phyloP scores from a whole-genome alignment of 2,329 filamentous ascomycete species.

The Cordyceps javanica region DNA sequence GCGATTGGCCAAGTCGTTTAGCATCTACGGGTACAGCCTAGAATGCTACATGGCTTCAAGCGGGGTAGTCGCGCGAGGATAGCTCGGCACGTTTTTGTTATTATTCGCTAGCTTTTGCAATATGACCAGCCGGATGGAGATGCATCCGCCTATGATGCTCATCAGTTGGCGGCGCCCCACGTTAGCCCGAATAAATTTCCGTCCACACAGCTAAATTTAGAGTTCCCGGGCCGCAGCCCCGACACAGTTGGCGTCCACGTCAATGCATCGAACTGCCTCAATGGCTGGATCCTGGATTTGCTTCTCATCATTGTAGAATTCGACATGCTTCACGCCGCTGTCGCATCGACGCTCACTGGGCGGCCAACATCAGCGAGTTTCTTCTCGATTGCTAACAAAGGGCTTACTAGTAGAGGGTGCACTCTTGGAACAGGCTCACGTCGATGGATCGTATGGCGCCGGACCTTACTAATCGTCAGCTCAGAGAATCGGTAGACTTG shows the following conservation, averaged over 20 bases:
- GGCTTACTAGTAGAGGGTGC: slow-evolving; percentile 5
- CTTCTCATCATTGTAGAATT: not conserved
- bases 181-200: too few relatives aligned
- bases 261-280: not conserved
- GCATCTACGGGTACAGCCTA: not conserved
- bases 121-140: too few relatives aligned
- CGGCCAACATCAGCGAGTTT: not conserved
- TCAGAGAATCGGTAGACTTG: not conserved
- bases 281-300: not conserved
- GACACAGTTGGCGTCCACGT: not conserved
- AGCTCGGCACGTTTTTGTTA: not conserved
- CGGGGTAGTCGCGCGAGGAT: not conserved
- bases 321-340: not conserved
- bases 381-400: not conserved
- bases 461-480: not conserved
- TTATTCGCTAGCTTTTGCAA: too few relatives aligned
- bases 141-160: not conserved
- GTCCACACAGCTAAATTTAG: not conserved
- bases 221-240: not conserved
- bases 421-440: not conserved
- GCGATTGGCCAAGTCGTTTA: not conserved
- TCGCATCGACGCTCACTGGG: not conserved
- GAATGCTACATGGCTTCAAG: not conserved
- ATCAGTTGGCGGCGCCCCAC: not conserved
- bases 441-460: not conserved